phyloP scores from a whole-genome alignment of 768 basidiomycete genomes.

The Mycena albidolilacea region DNA sequence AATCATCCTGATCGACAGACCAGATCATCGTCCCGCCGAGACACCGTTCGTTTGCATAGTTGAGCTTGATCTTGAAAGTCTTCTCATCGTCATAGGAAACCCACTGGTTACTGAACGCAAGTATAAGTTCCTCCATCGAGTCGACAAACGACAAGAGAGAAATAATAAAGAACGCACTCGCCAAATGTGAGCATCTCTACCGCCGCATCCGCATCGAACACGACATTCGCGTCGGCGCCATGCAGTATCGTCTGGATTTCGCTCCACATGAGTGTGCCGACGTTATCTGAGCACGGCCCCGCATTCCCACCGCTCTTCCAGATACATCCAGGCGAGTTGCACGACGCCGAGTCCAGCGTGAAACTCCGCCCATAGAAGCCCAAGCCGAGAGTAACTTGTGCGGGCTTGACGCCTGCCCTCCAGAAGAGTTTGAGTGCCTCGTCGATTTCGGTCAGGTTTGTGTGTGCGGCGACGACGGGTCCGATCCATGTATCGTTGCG shows the following conservation, averaged over 20 bases:
- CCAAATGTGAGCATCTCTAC: neutral
- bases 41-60: constrained; percentile 9
- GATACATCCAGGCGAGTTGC: neutral
- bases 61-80: constrained; percentile 15
- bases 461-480: constrained; percentile 1
- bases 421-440: neutral
- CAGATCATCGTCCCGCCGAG: constrained; percentile 26
- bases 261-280: neutral
- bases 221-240: neutral
- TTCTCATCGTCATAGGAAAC: constrained; percentile 14
- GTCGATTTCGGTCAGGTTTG: constrained; percentile 1
- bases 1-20: constrained; percentile 21
- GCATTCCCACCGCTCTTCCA: neutral
- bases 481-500: constrained; percentile 2
- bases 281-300: neutral
- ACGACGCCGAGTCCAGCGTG: neutral
- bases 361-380: constrained; percentile 9
- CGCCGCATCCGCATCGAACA: neutral
- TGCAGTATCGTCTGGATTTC: neutral
- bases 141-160: constrained; percentile 1
- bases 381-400: neutral
- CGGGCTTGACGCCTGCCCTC: neutral
- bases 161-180: constrained; percentile 7
- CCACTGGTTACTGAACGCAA: constrained; percentile 5
- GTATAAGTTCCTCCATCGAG: constrained; percentile 8